Base-by-base conservation (phyloP, 2,329 filamentous ascomycete species). In the Calonectria pseudoturangicola region DNA sequence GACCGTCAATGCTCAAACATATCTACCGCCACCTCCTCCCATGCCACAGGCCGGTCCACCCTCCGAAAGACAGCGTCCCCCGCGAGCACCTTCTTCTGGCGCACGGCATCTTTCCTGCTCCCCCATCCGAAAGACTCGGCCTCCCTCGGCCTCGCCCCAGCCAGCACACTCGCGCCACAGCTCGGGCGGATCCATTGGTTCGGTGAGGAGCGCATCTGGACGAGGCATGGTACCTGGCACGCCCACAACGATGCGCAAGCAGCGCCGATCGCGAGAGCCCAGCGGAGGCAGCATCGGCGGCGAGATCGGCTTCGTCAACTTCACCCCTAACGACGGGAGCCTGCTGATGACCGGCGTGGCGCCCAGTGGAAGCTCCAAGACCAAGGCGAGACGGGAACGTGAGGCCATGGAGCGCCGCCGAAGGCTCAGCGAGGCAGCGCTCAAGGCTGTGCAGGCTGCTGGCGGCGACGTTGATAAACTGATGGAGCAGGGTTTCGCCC, bases 281-380 rank as follows among this genome's bases (percentile, higher is more conserved):
- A 83, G 83, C 70, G 80, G 80, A 18, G 73, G 78, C 36, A 81
- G 76, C 81, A 70, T 66, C 66, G 67, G 78, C 12, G 78, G 82
- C 9, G 76, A 80, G 3, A 86, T 90, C 10, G 89, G 90, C 13
- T 98, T 98, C 81, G 94, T 98, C 75, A 98, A 98, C 84, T 98
- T 94, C 84, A 98, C 96, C 1, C 93, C 95, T 0, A 88, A 89
- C 63, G 96, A 99, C 83, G 93, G 92, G 79, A 87, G 89, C 16
- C 91, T 93, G 81, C 92, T 99, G 51, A 91, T 99, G 84, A 95
- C 91, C 9, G 96, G 96, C 6, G 97, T 99, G 15, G 97, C 97
- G 56, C 96, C 96, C 0, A 96, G 93, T 76, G 97, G 97, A 12
- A 95, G 93, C 77, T 94, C 92, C 77, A 98, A 98, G 89, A 98